Evolutionary conservation across 2,329 filamentous ascomycete genomes (phyloP).

Genomic region (Hortaea werneckii): DNA sequence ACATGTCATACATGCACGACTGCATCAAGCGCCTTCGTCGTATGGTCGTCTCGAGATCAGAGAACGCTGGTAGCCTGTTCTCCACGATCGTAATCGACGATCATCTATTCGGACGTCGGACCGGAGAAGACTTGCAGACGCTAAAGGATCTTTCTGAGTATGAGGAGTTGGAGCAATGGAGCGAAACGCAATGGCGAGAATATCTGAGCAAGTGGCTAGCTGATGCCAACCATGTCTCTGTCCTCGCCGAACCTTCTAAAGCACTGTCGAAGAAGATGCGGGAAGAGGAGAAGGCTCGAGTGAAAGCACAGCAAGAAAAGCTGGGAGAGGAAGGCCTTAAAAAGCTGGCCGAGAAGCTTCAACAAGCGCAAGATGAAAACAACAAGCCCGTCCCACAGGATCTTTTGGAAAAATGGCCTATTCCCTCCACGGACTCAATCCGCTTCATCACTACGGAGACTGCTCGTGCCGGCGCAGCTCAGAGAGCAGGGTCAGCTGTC

Average conservation of each 20-base stretch:
- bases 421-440: slow-evolving; percentile 81
- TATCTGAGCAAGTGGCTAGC: slow-evolving; percentile 78
- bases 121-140: slow-evolving; percentile 49
- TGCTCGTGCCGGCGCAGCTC: slow-evolving; percentile 70
- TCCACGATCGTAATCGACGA: slow-evolving; percentile 80
- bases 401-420: slow-evolving; percentile 69
- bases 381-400: slow-evolving; percentile 74
- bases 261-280: slow-evolving; percentile 74
- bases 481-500: slow-evolving; percentile 55
- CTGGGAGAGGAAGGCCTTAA: slow-evolving; percentile 76
- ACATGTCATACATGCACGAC: slow-evolving; percentile 83
- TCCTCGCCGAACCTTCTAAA: slow-evolving; percentile 77
- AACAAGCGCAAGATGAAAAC: slow-evolving; percentile 78
- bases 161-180: slow-evolving; percentile 67
- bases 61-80: slow-evolving; percentile 72
- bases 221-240: slow-evolving; percentile 75
- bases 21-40: slow-evolving; percentile 74
- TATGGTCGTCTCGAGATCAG: slow-evolving; percentile 72
- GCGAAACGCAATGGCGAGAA: slow-evolving; percentile 68
- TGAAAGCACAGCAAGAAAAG: slow-evolving; percentile 66
- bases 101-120: slow-evolving; percentile 77
- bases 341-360: slow-evolving; percentile 62
- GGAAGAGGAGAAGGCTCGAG: slow-evolving; percentile 64
- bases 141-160: slow-evolving; percentile 40
- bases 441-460: slow-evolving; percentile 87